Evolutionary conservation across 352 stramenopile species (phyloP).

Genomic region (Phytophthora nicotianae): DNA sequence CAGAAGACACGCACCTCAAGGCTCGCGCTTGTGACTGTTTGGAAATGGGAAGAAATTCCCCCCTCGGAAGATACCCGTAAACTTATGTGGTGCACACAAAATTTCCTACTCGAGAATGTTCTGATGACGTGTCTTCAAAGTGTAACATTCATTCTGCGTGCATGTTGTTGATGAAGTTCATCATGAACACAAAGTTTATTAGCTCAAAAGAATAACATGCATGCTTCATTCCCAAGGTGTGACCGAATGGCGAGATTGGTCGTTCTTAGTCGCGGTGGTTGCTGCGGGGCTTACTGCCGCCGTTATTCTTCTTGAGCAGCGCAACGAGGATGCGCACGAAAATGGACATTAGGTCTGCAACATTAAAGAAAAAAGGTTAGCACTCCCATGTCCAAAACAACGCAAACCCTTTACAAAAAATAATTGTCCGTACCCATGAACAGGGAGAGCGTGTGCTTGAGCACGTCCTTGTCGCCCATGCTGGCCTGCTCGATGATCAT

Average conservation of each 20-base stretch:
- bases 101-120: slow-evolving; percentile 25
- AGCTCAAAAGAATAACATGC: slow-evolving; percentile 18
- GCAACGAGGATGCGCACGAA: slow-evolving; percentile 89
- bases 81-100: slow-evolving; percentile 4
- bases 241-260: not conserved
- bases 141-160: not conserved
- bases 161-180: not conserved
- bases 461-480: slow-evolving; percentile 82
- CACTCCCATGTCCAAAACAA: not conserved
- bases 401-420: not conserved
- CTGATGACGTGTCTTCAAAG: slow-evolving; percentile 25
- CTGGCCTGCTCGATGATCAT: slow-evolving; percentile 91
- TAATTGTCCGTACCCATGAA: slow-evolving; percentile 78
- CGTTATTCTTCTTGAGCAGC: slow-evolving; percentile 68
- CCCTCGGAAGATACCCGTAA: slow-evolving; percentile 3
- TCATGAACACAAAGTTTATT: not conserved
- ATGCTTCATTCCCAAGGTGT: slow-evolving; percentile 7
- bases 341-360: slow-evolving; percentile 83
- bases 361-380: slow-evolving; percentile 11
- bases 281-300: slow-evolving; percentile 45
- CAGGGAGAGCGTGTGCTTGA: slow-evolving; percentile 83
- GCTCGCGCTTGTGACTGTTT: slow-evolving; percentile 23
- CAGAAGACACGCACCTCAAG: slow-evolving; percentile 17
- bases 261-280: slow-evolving; percentile 37
- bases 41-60: slow-evolving; percentile 32